Evolutionary conservation across 2,329 filamentous ascomycete species (phyloP), one percentile per base, ranked within the genome.

Genomic region (Rugonectria rugulosa): DNA sequence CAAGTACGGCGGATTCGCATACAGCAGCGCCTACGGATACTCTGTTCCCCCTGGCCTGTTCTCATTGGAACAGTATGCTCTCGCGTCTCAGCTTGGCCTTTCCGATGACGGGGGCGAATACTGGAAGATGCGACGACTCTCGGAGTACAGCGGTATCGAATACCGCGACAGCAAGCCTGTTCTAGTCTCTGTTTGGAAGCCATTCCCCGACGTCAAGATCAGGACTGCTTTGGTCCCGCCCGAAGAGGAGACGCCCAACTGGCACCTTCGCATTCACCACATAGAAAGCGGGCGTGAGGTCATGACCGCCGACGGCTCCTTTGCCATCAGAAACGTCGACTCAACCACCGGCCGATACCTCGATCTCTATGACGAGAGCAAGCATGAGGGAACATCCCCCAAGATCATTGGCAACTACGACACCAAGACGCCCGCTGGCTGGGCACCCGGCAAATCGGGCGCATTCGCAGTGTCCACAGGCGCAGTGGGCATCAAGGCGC

Each of bases 1-100:
- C 58, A 93, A 93, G 68, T 93, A 93, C 71, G 90, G 90, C 41
- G 83, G 85, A 56, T 92, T 93, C 68, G 89, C 89, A 6, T 93
- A 93, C 73, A 89, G 86, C 67, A 87, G 88, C 47, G 84, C 88
- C 0, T 93, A 90, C 70, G 89, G 81, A 17, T 93, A 92, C 74
- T 90, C 87, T 0, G 90, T 92, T 0, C 89, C 90, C 0, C 90
- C 89, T 0, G 90, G 90, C 0, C 81, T 86, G 15, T 90, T 91
- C 71, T 88, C 88, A 1, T 81, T 93, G 2, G 89, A 92, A 70
- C 89, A 92, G 67, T 90, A 88, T 68, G 88, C 89, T 0, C 83
- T 91, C 1, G 89, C 91, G 52, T 90, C 87, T 5, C 88, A 91
- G 65, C 81, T 94, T 3, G 89, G 89, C 1, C 75, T 94, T 3